Evolutionary conservation across 768 basidiomycete species (phyloP), one percentile per base, ranked within the genome.

Genomic region (Suillus subaureus): DNA sequence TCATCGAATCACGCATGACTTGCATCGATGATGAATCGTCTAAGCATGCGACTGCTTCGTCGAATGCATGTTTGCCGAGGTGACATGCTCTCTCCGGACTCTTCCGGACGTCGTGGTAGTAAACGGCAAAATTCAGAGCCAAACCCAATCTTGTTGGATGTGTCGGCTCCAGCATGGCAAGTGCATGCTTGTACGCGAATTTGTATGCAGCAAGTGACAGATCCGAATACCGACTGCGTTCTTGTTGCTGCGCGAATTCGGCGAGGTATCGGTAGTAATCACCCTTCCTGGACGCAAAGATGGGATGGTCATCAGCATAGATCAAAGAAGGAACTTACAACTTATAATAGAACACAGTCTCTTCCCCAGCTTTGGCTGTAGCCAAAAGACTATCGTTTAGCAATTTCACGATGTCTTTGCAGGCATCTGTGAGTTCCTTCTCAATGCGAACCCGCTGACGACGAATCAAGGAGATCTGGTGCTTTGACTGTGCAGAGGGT

Each of bases 61-160:
- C 94, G 75, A 96, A 94, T 4, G 94, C 94, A 73, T 93, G 91
- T 79, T 96, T 96, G 61, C 93, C 94, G 65, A 96, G 83, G 75
- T 92, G 91, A 76, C 93, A 94, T 39, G 94, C 94, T 68, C 91
- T 84, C 73, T 93, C 91, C 31, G 94, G 92, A 74, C 90, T 91
- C 77, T 89, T 88, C 69, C 88, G 84, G 71, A 95, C 92, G 75
- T 96, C 85, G 75, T 94, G 94, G 77, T 92, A 95, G 82, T 92
- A 96, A 61, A 96, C 94, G n/a, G 93, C 90, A 79, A 96, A 95
- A 81, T 96, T 96, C 72, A 96, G 83, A 40, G 94, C 93, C 61
- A 96, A 81, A 42, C 94, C 94, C 65, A 96, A 81, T 71, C 93
- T 87, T 67, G 94, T 96, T 64, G 94, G 93, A 79, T 96, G 92